These are phyloP conservation scores for Penicillium sp. DNA, from an alignment of 2,329 filamentous ascomycete species.

Conservation along the genomic window DNA sequence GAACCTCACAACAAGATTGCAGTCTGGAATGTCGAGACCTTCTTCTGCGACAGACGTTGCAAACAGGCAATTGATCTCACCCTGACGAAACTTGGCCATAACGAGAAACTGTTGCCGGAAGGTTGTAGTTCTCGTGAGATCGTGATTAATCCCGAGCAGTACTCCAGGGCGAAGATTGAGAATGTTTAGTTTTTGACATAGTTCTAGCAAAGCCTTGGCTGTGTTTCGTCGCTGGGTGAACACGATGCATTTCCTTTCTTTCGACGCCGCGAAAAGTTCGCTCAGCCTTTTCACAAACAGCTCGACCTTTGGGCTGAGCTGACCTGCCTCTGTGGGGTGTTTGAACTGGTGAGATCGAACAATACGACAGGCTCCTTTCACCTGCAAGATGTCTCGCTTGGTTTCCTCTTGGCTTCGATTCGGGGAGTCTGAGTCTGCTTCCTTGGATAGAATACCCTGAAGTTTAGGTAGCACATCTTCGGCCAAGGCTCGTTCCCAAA, in stretches of 20 bases:
- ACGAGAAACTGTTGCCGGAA: conserved; percentile 70
- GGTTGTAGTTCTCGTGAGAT: conserved; percentile 58
- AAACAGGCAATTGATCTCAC: conserved; percentile 37
- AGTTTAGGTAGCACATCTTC: conserved; percentile 60
- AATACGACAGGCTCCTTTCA: conserved; percentile 56
- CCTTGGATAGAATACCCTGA: conserved; percentile 45
- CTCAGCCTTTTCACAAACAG: conserved; percentile 58
- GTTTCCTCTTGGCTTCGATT: conserved; percentile 33
- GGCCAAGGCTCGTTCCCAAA: conserved; percentile 68
- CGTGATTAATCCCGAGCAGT: conserved; percentile 59
- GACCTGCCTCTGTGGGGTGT: conserved; percentile 32
- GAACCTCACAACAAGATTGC: conserved; percentile 66
- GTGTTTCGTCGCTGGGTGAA: conserved; percentile 79
- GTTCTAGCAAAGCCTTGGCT: conserved; percentile 64
- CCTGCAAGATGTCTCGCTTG: conserved; percentile 51
- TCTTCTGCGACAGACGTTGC: conserved; percentile 63
- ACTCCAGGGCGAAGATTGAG: conserved; percentile 57
- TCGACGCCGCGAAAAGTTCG: conserved; percentile 57
- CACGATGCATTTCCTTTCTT: conserved; percentile 69
- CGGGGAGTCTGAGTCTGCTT: conserved; percentile 2
- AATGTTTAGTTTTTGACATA: conserved; percentile 60
- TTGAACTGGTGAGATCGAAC: conserved; percentile 53
- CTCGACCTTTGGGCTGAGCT: conserved; percentile 69
- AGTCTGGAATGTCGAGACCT: conserved; percentile 62
- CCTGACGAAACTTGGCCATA: conserved; percentile 60